Evolutionary conservation across 2,329 filamentous ascomycete species (phyloP).

Genomic region (Pyrenophora teres): DNA sequence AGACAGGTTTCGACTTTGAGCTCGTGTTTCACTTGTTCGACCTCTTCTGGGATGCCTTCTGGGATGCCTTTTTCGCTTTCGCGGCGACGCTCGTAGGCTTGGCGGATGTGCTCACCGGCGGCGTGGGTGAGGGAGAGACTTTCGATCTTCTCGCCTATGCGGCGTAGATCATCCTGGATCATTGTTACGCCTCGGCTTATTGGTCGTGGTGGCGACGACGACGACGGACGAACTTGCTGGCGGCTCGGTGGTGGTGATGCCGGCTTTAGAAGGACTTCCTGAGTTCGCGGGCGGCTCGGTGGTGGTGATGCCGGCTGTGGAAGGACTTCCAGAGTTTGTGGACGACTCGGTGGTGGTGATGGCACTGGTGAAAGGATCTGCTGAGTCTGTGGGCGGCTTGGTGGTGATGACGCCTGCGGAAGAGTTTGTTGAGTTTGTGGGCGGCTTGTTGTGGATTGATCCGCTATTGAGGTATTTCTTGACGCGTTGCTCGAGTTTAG

Average conservation of each 20-base stretch:
- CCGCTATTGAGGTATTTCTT: constrained; percentile 3
- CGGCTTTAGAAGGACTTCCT: constrained; percentile 3
- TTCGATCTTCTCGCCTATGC: constrained; percentile 42
- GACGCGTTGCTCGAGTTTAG: not conserved
- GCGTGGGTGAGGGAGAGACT: constrained; percentile 25
- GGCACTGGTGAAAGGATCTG: too few relatives aligned
- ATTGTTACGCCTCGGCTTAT: constrained; percentile 30
- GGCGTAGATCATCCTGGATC: constrained; percentile 34
- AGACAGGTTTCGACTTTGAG: constrained; percentile 12
- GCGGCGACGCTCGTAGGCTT: constrained; percentile 28
- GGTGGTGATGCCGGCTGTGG: not conserved
- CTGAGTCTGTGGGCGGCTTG: not conserved
- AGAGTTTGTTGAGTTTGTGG: constrained; percentile 16
- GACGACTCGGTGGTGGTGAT: too few relatives aligned
- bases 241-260: too few relatives aligned
- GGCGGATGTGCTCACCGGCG: constrained; percentile 10
- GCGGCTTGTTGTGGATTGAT: constrained; percentile 5
- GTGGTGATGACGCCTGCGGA: constrained; percentile 10
- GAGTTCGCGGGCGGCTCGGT: too few relatives aligned
- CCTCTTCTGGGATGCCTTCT: constrained; percentile 12
- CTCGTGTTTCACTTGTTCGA: constrained; percentile 24
- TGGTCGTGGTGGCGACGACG: constrained; percentile 9
- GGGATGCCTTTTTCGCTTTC: constrained; percentile 38
- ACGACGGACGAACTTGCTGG: constrained; percentile 11
- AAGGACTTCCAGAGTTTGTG: not conserved